Base-by-base conservation (phyloP, 768 basidiomycete species). In the Cystofilobasidium ferigula region DNA sequence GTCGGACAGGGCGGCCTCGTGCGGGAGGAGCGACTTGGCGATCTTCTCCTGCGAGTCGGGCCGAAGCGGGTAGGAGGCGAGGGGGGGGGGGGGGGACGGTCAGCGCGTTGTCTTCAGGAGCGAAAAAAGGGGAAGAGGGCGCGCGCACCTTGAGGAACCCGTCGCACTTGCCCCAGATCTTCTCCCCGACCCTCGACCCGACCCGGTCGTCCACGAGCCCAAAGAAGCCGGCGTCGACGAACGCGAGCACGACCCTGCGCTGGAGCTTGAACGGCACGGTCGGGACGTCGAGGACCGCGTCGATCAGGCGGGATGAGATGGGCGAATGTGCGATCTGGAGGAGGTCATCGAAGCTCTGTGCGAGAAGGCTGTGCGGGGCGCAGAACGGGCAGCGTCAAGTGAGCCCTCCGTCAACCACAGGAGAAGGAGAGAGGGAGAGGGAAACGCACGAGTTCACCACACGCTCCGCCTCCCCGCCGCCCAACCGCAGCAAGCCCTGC, bases 81-180 rank as follows among this genome's bases (percentile, higher is more conserved):
- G 35, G 35, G 35, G 18, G 6, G 9, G 57, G n/a, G 34, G 47
- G 61, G 45, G 35, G 38, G 36, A 28, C n/a, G n/a, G n/a, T n/a
- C n/a, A n/a, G n/a, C n/a, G n/a, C n/a, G n/a, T n/a, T n/a, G n/a
- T n/a, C n/a, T n/a, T n/a, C n/a, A 43, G 13, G 32, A 24, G 42
- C 28, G 45, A 54, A 28, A 62, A 35, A 26, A 24, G 42, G 43
- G 66, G 58, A 69, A 14, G 38, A 62, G 48, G 26, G 40, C 20
- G 54, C 34, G n/a, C 80, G 28, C 68, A 92, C 91, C 79, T 87
- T 92, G 70, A 95, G 81, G 76, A 88, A 97, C 0, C 89, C 86
- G 77, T 99, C 95, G n/a, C 88, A 85, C 69, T 82, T 84, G 1
- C 81, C 83, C 90, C 91, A 98, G 70, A 87, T 88, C n/a, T 86